phyloP scores from a whole-genome alignment of 352 stramenopile genomes.

The Elongisporangium anandrum region DNA sequence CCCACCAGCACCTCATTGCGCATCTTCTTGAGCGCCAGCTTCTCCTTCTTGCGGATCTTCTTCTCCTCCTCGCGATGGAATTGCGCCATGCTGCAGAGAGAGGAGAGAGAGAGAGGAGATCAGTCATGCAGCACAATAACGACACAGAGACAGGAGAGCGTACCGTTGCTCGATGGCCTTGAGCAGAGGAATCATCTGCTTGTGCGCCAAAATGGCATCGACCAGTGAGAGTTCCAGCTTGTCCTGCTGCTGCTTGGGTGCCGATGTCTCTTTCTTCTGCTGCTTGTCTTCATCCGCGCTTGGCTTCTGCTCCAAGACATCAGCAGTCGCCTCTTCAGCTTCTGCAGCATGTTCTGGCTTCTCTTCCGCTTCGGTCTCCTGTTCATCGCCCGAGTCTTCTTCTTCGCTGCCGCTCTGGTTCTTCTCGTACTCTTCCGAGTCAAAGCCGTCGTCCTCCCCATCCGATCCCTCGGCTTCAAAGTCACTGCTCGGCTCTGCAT shows the following conservation, averaged over 20 bases:
- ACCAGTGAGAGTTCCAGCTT: slow-evolving; percentile 36
- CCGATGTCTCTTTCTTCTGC: background rate
- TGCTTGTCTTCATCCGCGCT: slow-evolving; percentile 2
- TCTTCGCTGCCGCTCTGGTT: slow-evolving; percentile 1
- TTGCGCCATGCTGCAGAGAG: slow-evolving; percentile 33
- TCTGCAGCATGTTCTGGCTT: slow-evolving; percentile 5
- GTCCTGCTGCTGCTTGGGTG: background rate
- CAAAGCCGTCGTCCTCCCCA: slow-evolving; percentile 26
- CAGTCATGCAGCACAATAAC: background rate
- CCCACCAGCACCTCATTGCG: slow-evolving; percentile 55
- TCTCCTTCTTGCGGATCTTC: slow-evolving; percentile 52
- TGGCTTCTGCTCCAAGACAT: no score
- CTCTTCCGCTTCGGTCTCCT: slow-evolving; percentile 3
- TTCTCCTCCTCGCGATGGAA: slow-evolving; percentile 54
- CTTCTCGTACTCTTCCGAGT: slow-evolving; percentile 36
- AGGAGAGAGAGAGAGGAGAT: background rate
- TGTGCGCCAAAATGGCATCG: slow-evolving; percentile 62
- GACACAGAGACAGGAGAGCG: no score
- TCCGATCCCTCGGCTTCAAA: slow-evolving; percentile 9
- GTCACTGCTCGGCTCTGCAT: slow-evolving; percentile 15
- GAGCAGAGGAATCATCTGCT: slow-evolving; percentile 59
- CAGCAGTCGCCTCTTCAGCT: background rate
- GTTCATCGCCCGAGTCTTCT: slow-evolving; percentile 4
- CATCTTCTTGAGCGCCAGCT: slow-evolving; percentile 53
- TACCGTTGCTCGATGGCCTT: slow-evolving; percentile 44